Percentiles rank a stretch among this genome's conserved stretches.
These are phyloP conservation scores for Thielaviopsis punctulata DNA, from an alignment of 2,329 filamentous ascomycete species.

Conservation along the genomic window DNA sequence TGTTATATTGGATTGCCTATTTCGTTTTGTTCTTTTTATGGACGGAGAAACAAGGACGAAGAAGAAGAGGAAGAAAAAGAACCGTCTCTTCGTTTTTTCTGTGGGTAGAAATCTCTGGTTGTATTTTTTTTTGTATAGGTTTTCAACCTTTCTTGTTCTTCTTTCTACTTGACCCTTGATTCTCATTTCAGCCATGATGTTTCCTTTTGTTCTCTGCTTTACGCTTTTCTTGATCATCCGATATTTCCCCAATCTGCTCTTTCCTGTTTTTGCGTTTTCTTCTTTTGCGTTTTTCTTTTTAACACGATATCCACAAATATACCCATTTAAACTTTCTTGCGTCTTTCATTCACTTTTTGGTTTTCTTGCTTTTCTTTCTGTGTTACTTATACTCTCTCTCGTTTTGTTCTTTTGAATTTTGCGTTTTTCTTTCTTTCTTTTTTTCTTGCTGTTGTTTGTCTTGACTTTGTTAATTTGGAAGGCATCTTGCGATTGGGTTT, in stretches of 20 bases:
- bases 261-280: not conserved
- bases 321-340: conserved; percentile 9
- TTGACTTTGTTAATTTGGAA: no score
- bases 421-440: conserved; percentile 14
- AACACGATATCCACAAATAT: conserved; percentile 8
- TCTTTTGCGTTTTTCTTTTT: not conserved
- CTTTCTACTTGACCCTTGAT: not conserved
- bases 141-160: not conserved
- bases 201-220: not conserved
- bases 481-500: not conserved
- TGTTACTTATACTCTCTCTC: conserved; percentile 8
- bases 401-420: conserved; percentile 3
- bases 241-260: not conserved
- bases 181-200: not conserved
- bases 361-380: conserved; percentile 5
- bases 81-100: no score
- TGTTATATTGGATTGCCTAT: no score
- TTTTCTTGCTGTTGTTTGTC: conserved; percentile 9
- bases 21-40: no score
- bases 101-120: no score
- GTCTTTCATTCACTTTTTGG: conserved; percentile 7
- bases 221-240: not conserved
- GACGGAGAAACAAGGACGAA: no score
- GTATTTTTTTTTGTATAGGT: no score
- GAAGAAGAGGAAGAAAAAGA: no score